Evolutionary conservation across 306 rosid genomes (phyloP).

Genomic region (Prunus salicina): DNA sequence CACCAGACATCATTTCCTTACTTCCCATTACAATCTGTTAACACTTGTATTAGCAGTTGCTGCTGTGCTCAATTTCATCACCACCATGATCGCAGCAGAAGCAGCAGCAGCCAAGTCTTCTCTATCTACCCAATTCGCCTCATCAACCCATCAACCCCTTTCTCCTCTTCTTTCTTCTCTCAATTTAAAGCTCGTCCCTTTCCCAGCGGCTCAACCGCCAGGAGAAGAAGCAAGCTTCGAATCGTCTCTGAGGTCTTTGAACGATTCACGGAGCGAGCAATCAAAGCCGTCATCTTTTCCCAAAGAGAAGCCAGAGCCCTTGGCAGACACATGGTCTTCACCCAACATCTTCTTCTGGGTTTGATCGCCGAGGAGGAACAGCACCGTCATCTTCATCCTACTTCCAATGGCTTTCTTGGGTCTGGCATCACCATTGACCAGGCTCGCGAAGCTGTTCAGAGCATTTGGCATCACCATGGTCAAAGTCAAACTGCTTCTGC

Average conservation of each 20-base stretch:
- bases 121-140: constrained; percentile 8
- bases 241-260: constrained; percentile 58
- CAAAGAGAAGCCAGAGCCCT: constrained; percentile 68
- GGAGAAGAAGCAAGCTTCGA: constrained; percentile 9
- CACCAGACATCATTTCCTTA: not conserved
- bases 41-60: not conserved
- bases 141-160: not conserved
- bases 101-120: not conserved
- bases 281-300: constrained; percentile 63
- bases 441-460: constrained; percentile 61
- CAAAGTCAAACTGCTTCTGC: constrained; percentile 16
- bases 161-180: constrained; percentile 6
- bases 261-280: constrained; percentile 78
- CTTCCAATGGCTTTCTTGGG: constrained; percentile 51
- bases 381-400: constrained; percentile 23
- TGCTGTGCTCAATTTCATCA: not conserved
- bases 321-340: constrained; percentile 52
- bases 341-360: constrained; percentile 81
- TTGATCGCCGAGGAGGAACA: constrained; percentile 67
- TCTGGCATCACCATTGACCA: constrained; percentile 54
- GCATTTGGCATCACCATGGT: constrained; percentile 35
- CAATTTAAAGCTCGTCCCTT: not conserved
- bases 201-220: not conserved
- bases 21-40: not conserved
- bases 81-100: not conserved